phyloP scores from a whole-genome alignment of 1,139 yeast species.

The Kodamaea alishanica region DNA sequence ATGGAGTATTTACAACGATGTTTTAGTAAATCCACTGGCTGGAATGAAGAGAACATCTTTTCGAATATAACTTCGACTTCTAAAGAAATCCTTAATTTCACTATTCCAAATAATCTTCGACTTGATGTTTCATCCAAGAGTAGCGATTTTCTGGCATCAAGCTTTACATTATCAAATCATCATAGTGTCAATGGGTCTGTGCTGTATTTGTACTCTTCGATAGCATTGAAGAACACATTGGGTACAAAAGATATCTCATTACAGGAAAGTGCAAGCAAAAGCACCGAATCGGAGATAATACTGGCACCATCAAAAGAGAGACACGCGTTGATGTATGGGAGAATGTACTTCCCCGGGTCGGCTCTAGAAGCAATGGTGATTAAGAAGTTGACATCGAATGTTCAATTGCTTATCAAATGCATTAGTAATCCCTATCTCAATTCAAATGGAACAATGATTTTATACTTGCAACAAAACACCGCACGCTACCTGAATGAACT shows the following conservation, averaged over 20 bases:
- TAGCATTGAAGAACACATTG: slow-evolving; percentile 48
- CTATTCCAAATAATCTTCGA: slow-evolving; percentile 65
- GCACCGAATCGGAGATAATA: background rate
- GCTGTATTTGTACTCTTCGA: slow-evolving; percentile 74
- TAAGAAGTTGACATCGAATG: slow-evolving; percentile 53
- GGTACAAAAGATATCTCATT: slow-evolving; percentile 57
- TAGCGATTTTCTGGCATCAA: slow-evolving; percentile 68
- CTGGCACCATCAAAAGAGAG: slow-evolving; percentile 5
- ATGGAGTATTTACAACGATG: slow-evolving; percentile 81
- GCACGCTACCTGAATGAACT: slow-evolving; percentile 70
- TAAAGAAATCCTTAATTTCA: slow-evolving; percentile 67
- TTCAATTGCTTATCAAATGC: slow-evolving; percentile 72
- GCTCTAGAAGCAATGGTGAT: slow-evolving; percentile 86
- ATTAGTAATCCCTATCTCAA: slow-evolving; percentile 66
- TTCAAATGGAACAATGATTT: slow-evolving; percentile 57
- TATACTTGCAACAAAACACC: slow-evolving; percentile 67
- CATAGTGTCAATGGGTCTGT: slow-evolving; percentile 76
- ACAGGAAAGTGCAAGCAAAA: slow-evolving; percentile 36
- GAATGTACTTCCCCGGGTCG: slow-evolving; percentile 85
- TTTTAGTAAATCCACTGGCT: slow-evolving; percentile 63
- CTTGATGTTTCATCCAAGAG: slow-evolving; percentile 71
- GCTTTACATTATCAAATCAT: slow-evolving; percentile 66
- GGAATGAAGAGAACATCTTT: slow-evolving; percentile 78
- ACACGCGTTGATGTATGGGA: slow-evolving; percentile 55
- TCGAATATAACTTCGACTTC: slow-evolving; percentile 71